Conservation (phyloP, 1,284 basidiomycete species). For the Caloboletus inedulis region DNA sequence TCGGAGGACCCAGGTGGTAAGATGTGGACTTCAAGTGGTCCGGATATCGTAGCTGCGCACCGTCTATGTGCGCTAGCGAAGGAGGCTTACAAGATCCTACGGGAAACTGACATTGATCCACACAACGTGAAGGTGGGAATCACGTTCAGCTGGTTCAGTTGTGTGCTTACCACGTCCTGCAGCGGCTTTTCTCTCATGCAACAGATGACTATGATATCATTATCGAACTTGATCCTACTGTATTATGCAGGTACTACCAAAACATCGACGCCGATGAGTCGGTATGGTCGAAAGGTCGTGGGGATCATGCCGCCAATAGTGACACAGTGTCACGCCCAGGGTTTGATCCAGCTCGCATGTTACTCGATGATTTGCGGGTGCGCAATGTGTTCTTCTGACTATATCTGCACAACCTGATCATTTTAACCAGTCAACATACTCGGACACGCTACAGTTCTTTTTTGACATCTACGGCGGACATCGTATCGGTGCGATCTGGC, state of each 20-base stretch:
- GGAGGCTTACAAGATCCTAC: constrained; percentile 54
- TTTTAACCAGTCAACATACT: constrained; percentile 60
- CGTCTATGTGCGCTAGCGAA: constrained; percentile 69
- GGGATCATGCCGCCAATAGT: constrained; percentile 49
- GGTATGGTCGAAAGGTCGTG: constrained; percentile 41
- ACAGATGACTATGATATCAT: constrained; percentile 84
- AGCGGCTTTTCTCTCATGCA: constrained; percentile 85
- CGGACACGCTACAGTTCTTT: constrained; percentile 82
- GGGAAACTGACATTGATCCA: constrained; percentile 19
- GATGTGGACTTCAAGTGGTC: constrained; percentile 70
- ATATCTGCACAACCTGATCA: constrained; percentile 1
- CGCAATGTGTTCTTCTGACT: constrained; percentile 20
- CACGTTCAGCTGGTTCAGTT: not conserved
- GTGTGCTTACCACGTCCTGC: constrained; percentile 8
- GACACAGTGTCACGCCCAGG: constrained; percentile 49
- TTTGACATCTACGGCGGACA: constrained; percentile 81
- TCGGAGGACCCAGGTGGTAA: constrained; percentile 74
- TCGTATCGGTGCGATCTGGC: constrained; percentile 84
- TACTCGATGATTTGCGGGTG: constrained; percentile 73
- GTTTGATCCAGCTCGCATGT: constrained; percentile 77
- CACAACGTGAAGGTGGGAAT: constrained; percentile 53
- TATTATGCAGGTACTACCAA: constrained; percentile 74
- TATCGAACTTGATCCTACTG: constrained; percentile 65
- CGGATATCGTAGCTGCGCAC: constrained; percentile 67
- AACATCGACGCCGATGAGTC: constrained; percentile 50